phyloP scores from a whole-genome alignment of 371 early-diverging fungal species.

The Homolaphlyctis polyrhiza region DNA sequence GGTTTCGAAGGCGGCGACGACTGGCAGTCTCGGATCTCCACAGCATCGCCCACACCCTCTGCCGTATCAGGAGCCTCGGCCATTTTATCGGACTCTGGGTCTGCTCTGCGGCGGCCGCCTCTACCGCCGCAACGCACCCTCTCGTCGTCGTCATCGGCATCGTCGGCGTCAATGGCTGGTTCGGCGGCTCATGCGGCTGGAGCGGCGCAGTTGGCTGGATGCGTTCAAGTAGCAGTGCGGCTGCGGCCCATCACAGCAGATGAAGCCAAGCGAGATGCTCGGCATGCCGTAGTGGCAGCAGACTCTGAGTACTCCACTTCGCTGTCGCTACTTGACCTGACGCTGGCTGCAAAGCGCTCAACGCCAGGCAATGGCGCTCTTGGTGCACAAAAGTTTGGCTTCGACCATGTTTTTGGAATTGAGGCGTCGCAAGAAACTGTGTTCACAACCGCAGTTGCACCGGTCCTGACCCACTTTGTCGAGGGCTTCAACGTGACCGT shows the following conservation, averaged over 20 bases:
- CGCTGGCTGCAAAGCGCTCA: not conserved
- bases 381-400: constrained; percentile 55
- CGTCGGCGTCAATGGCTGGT: too few relatives aligned
- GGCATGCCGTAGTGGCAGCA: not conserved
- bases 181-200: too few relatives aligned
- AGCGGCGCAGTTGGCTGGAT: too few relatives aligned
- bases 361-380: not conserved
- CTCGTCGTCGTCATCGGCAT: too few relatives aligned
- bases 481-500: constrained; percentile 69
- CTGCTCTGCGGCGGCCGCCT: too few relatives aligned
- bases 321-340: not conserved
- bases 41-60: too few relatives aligned
- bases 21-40: too few relatives aligned
- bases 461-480: constrained; percentile 77
- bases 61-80: too few relatives aligned
- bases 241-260: not conserved
- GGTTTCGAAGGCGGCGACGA: too few relatives aligned
- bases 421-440: constrained; percentile 68
- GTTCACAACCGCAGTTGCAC: constrained; percentile 59
- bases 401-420: constrained; percentile 78
- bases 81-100: too few relatives aligned
- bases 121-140: too few relatives aligned
- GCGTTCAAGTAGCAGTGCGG: not conserved
- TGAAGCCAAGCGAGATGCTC: not conserved
- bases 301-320: not conserved